Base-by-base conservation (phyloP, 805 yeast genomes). In the Nadsonia fulvescens region DNA sequence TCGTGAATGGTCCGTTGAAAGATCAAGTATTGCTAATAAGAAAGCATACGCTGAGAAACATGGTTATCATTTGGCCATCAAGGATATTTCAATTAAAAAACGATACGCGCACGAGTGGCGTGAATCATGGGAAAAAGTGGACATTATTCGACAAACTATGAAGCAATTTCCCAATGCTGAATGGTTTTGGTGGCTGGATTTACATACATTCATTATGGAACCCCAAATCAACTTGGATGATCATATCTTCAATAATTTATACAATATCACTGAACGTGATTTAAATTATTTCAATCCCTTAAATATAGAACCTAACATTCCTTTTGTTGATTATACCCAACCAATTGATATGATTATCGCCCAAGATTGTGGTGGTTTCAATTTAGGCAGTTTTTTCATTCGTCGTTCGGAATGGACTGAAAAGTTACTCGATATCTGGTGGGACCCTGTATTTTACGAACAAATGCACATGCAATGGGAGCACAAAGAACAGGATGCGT, bases 151-250 rank as follows among this genome's bases (percentile, higher is more conserved):
- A 40, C 93, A 83, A 46, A 72, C 94, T 9, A 81, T 89, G 86
- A 63, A 94, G 41, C 93, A 86, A 47, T 81, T 66, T 47, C 96
- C 96, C 15, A 61, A 74, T 28, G 81, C 94, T 8, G 93, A 86
- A 49, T 86, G 96, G 96, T 89, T 89, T 51, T 86, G 98, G 98
- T 89, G 96, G 96, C 55, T 86, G 32, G 96, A 89, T 49, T 58
- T 82, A 34, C 93, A 86, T 47, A 83, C 96, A 0, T 75, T 71
- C 46, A 89, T 86, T 43, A 86, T 86, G 94, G 96, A 86, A 46
- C 95, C 96, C 1, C 71, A 74, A 33, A 54, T 70, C 25, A 66
- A 79, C n/a, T 61, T 86, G 35, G 93, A 83, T 46, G 61, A 66
- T 14, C 92, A 76, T 40, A 63, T 86, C 24, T 67, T 86, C 42